Evolutionary conservation across 108 stramenopile genomes (phyloP), one percentile per base, ranked within the genome.

Genomic region (Skeletonema menzelii): DNA sequence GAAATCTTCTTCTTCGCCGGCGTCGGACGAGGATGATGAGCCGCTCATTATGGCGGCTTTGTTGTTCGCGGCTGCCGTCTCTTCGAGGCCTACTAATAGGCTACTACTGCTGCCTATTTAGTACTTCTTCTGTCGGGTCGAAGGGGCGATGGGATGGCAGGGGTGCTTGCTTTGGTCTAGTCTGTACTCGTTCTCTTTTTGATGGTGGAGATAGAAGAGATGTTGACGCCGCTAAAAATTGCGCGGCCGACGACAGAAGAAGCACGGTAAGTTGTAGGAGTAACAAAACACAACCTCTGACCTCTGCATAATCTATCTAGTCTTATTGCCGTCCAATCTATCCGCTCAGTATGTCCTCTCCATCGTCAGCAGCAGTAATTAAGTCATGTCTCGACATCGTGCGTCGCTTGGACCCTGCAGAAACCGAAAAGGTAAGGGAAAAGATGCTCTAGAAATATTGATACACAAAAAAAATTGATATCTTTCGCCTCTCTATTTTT

Each of bases 381-480:
- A 53, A 53, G 22, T 53, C 49, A 53, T 53, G 49, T 7, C 49
- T 53, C 22, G 49, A 53, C n/a, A 53, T 53, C 49, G 22, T 53
- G 22, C 49, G 49, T 53, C 49, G 49, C 49, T 53, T 53, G 22
- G 49, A 53, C 8, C 49, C 49, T 8, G 49, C 49, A n/a, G 49
- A 53, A 20, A 53, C 19, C 10, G 49, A 53, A 53, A 53, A 53
- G 49, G 49, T 53, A 22, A 8, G 49, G n/a, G n/a, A n/a, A 1
- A 0, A 1, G 15, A 15, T 42, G 14, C 15, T n/a, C 40, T n/a
- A 42, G 15, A 15, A 3, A n/a, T 42, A n/a, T 1, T 40, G 1
- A 8, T 40, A 15, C 38, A 40, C 5, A 8, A 35, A 8, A 35
- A n/a, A n/a, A n/a, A n/a, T 35, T 35, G 1, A 37, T 10, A 37